Evolutionary conservation across 352 stramenopile species (phyloP).

Genomic region (Phytophthora pisi): DNA sequence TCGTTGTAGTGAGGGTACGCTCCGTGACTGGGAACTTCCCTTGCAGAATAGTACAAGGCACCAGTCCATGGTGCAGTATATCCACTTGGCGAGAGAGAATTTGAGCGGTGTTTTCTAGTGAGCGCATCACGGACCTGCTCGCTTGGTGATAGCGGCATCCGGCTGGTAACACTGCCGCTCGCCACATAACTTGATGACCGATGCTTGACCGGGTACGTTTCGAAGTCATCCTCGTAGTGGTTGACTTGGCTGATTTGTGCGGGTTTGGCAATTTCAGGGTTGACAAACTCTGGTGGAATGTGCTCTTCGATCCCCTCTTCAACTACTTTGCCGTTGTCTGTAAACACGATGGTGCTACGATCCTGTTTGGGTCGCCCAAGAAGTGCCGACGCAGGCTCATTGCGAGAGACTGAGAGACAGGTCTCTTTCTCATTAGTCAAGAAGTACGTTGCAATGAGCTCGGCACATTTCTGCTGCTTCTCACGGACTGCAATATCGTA

Average conservation of each 20-base stretch:
- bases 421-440: conserved; percentile 43
- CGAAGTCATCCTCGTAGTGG: conserved; percentile 17
- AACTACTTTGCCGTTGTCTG: conserved; percentile 27
- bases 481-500: conserved; percentile 67
- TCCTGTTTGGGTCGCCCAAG: conserved; percentile 32
- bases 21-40: conserved; percentile 32
- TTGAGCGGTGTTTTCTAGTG: conserved; percentile 40
- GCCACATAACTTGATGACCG: conserved; percentile 12
- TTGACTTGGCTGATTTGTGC: conserved; percentile 2
- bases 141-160: conserved; percentile 50
- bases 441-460: conserved; percentile 67
- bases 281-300: conserved; percentile 17
- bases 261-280: conserved; percentile 25
- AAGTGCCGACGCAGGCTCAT: conserved; percentile 55
- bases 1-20: conserved; percentile 32
- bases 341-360: conserved; percentile 9
- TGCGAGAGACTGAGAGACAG: conserved; percentile 36
- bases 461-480: conserved; percentile 50
- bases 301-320: conserved; percentile 25
- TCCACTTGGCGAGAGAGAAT: conserved; percentile 21
- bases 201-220: conserved; percentile 19
- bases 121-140: conserved; percentile 63
- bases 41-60: conserved; percentile 41
- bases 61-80: conserved; percentile 4
- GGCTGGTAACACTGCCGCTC: conserved; percentile 25